Evolutionary conservation across 2,329 filamentous ascomycete species (phyloP), one percentile per base, ranked within the genome.

Genomic region (Fusarium palustre): DNA sequence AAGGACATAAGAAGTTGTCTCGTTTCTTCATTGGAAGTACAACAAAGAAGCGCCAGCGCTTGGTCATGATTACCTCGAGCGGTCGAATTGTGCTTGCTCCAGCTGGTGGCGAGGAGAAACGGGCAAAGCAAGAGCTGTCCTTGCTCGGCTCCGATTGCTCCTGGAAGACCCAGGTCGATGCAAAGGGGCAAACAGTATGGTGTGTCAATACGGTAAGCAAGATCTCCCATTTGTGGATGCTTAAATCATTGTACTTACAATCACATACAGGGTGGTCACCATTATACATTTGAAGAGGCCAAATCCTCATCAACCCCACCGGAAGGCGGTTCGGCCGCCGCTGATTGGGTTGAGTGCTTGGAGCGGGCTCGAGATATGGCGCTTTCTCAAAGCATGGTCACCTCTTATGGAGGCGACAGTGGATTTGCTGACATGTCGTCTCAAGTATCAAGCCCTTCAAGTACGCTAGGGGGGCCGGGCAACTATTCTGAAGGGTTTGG

Each of bases 31-130:
- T 93, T 31, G 93, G 94, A 55, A 94, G 90, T 76, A 93, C 92
- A 12, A 92, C 92, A 11, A 99, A 98, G 83, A 97, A 97, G 81
- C 87, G 94, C 69, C 94, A 97, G 77, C 88, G 96, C 47, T 84
- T 99, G 55, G 96, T 99, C 9, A 94, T 99, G 90, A 89, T 99
- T 55, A 99, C 96, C 4, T 97, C 93, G 1, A 93, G 92, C 73
- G 96, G 92, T 18, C 90, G 96, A 43, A 91, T 99, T 54, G 90
- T 99, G 48, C 86, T 99, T 75, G 95, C 93, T 15, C 92, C 96
- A 7, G 91, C 94, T 25, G 94, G 95, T 9, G 96, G 95, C 1
- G 96, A 97, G 69, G 95, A 98, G 77, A 99, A 99, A 82, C 94
- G 96, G 79, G 88, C 93, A 24, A 99, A 99, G 78, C 87, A 93